Evolutionary conservation across 768 basidiomycete genomes (phyloP).

Genomic region (Suillus ampliporus): DNA sequence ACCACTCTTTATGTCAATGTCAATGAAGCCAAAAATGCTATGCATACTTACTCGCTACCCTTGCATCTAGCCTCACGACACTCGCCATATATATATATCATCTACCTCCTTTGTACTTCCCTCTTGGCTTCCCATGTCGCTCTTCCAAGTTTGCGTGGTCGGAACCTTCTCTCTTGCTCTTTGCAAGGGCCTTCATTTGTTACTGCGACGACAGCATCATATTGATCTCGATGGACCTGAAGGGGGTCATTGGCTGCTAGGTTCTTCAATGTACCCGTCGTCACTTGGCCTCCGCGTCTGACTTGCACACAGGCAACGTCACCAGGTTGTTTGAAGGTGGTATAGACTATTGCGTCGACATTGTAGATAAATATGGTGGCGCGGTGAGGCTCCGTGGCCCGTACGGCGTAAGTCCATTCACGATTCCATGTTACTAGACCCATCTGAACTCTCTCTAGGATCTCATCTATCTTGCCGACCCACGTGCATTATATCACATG

Average conservation of each 20-base stretch:
- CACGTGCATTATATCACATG: slow-evolving; percentile 54
- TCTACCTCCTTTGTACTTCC: too few relatives aligned
- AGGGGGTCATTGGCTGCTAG: background rate
- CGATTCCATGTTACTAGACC: too few relatives aligned
- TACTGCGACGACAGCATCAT: background rate
- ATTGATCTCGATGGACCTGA: slow-evolving; percentile 6
- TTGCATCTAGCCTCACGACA: too few relatives aligned
- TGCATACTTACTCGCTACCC: too few relatives aligned
- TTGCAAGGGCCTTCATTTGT: background rate
- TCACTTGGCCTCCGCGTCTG: background rate
- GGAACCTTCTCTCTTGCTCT: background rate
- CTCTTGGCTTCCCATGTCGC: background rate
- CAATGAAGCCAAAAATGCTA: too few relatives aligned
- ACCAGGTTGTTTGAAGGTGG: slow-evolving; percentile 39
- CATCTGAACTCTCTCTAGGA: slow-evolving; percentile 28
- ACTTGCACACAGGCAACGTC: slow-evolving; percentile 37
- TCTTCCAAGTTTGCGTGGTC: background rate
- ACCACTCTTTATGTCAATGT: too few relatives aligned
- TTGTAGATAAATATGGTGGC: slow-evolving; percentile 42
- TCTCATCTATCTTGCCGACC: slow-evolving; percentile 56
- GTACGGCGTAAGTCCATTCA: slow-evolving; percentile 44
- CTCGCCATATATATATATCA: background rate
- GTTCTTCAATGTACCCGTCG: background rate
- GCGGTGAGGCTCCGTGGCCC: slow-evolving; percentile 52
- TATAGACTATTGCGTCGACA: slow-evolving; percentile 42